Conservation (phyloP, 2,329 filamentous ascomycete species). For the Cordyceps cateniannulata region DNA sequence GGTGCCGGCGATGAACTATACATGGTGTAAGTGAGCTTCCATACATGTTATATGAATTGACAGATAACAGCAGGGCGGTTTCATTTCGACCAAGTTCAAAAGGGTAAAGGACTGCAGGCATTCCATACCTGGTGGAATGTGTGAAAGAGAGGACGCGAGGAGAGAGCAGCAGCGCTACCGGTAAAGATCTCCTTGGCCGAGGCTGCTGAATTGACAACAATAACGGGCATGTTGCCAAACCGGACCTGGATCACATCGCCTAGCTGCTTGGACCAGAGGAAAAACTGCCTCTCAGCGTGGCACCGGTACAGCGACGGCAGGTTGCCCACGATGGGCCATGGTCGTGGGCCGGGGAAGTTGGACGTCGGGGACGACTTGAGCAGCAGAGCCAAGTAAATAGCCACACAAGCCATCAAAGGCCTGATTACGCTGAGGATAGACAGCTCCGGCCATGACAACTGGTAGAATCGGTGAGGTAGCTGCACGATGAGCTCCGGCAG, state of each 20-base stretch:
- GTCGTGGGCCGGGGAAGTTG: neutral
- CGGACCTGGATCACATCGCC: slow-evolving; percentile 4
- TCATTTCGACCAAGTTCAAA: neutral
- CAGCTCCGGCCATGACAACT: neutral
- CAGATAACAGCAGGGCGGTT: too few relatives aligned
- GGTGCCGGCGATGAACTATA: slow-evolving; percentile 2
- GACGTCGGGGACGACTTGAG: neutral
- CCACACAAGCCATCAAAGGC: neutral
- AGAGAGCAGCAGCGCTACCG: slow-evolving; percentile 2
- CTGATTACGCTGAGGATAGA: neutral
- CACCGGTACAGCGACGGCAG: slow-evolving; percentile 2
- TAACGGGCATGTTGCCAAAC: slow-evolving; percentile 1
- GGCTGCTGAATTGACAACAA: neutral
- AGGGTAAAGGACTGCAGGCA: neutral
- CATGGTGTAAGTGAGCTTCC: neutral
- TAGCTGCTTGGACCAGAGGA: slow-evolving; percentile 1
- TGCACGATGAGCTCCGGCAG: neutral
- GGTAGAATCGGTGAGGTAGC: neutral
- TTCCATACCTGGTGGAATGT: slow-evolving; percentile 1
- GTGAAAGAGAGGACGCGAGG: neutral
- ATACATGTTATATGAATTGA: too few relatives aligned
- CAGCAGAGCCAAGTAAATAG: neutral
- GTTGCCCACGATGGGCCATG: slow-evolving; percentile 4
- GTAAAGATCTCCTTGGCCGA: slow-evolving; percentile 7
- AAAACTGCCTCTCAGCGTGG: neutral